Evolutionary conservation across 352 stramenopile species (phyloP).

Genomic region (Thraustochytrium sp.): DNA sequence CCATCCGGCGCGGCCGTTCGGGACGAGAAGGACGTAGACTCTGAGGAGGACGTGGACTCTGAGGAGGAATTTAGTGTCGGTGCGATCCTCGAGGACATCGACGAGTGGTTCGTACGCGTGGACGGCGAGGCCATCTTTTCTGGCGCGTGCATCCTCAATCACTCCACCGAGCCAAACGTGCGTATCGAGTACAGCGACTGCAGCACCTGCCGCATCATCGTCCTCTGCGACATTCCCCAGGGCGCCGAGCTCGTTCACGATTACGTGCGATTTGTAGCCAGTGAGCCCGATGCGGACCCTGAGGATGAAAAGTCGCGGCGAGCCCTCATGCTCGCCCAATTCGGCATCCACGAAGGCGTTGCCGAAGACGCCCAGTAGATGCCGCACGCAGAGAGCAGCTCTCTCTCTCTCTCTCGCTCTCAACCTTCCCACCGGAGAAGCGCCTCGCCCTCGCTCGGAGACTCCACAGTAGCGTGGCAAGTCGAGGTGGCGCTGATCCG

Average conservation of each 20-base stretch:
- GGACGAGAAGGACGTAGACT: background rate
- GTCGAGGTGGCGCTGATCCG: too few relatives aligned
- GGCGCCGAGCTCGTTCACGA: conserved; percentile 26
- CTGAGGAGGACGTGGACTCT: background rate
- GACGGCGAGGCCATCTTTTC: conserved; percentile 16
- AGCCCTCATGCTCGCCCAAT: too few relatives aligned
- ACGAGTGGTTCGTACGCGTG: conserved; percentile 8
- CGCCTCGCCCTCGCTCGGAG: too few relatives aligned
- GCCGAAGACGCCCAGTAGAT: background rate
- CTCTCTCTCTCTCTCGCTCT: too few relatives aligned
- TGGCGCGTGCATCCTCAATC: conserved; percentile 11
- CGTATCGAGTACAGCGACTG: conserved; percentile 14
- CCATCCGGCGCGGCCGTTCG: too few relatives aligned
- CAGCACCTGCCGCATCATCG: background rate
- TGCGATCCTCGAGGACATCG: background rate
- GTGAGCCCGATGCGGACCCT: background rate
- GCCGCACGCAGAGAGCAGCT: background rate
- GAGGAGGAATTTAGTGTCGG: background rate
- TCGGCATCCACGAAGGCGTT: background rate
- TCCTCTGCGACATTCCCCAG: background rate
- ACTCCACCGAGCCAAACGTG: conserved; percentile 25
- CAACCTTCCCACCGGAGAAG: too few relatives aligned
- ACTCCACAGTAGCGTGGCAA: too few relatives aligned
- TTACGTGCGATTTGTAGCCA: conserved; percentile 12
- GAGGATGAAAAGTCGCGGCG: too few relatives aligned